Evolutionary conservation across 768 basidiomycete genomes (phyloP).

Genomic region (Pulveroboletus sp.): DNA sequence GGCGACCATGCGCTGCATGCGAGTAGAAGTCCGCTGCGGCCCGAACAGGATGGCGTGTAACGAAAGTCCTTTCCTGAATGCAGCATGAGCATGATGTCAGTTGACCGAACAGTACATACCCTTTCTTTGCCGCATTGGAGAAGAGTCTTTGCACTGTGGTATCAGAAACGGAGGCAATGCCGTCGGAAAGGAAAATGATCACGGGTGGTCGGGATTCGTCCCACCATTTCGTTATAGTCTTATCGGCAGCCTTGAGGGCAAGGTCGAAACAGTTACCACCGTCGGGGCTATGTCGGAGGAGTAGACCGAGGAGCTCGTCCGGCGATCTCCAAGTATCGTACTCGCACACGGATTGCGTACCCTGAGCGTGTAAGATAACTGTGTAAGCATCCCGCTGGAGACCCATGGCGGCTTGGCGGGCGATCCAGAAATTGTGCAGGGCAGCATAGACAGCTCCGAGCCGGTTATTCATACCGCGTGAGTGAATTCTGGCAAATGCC

Average conservation of each 20-base stretch:
- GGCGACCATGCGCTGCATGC: constrained; percentile 42
- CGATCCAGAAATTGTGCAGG: constrained; percentile 51
- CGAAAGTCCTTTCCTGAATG: constrained; percentile 46
- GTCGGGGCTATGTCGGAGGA: constrained; percentile 13
- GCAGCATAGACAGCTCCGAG: constrained; percentile 58
- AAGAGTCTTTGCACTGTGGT: constrained; percentile 34
- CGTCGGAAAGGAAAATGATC: constrained; percentile 56
- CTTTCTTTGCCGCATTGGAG: constrained; percentile 28
- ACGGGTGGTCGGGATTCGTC: constrained; percentile 43
- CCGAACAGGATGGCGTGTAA: constrained; percentile 58
- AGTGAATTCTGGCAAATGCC: constrained; percentile 32
- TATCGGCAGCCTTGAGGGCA: constrained; percentile 37
- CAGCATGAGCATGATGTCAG: neutral
- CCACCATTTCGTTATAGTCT: constrained; percentile 41
- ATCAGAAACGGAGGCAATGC: constrained; percentile 38
- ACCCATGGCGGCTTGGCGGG: constrained; percentile 37
- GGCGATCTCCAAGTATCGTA: constrained; percentile 27
- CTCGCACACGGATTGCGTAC: neutral
- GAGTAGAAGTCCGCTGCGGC: constrained; percentile 14
- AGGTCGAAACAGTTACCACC: constrained; percentile 41
- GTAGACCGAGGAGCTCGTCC: constrained; percentile 36
- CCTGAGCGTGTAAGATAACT: constrained; percentile 42
- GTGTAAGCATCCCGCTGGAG: constrained; percentile 46
- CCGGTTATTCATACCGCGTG: constrained; percentile 37
- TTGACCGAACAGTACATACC: neutral